Base-by-base conservation (phyloP, 768 basidiomycete species). In the Lactifluus hygrophoroides region DNA sequence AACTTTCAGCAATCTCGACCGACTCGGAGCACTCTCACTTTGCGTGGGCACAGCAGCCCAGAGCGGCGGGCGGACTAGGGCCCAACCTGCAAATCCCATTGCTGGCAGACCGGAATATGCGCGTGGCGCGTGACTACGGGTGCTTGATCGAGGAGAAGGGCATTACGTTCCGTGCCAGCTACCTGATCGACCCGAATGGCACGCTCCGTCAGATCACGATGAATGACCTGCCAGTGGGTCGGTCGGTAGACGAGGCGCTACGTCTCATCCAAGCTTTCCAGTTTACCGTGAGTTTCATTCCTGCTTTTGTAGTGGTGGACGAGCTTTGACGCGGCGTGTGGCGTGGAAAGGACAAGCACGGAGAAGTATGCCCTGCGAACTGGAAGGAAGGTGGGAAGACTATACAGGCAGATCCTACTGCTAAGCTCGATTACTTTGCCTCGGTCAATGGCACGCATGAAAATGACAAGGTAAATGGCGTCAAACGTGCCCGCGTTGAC, bases 241-340 rank as follows among this genome's bases (percentile, higher is more conserved):
- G 94, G 53, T 93, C 90, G 3, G 93, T 95, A 54, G 92, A 93
- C 37, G 94, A 96, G 76, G 94, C 93, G 1, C 65, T 94, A 53
- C 87, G 94, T 58, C 83, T 96, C 49, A 76, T 96, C 74, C 85
- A 94, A 72, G 94, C 94, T 21, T 94, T 95, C 86, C 92, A 94
- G 68, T 92, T 88, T 72, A 83, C 83, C 13, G 88, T 90, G 68
- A 42, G 83, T 75, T 8, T 25, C 21, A 5, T 32, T 30, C 14
- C 8, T 19, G 16, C 47, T 51, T 25, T 13, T 34, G 3, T n/a
- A 3, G 17, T 6, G 5, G 3, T 5, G 21, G 30, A n/a, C 16
- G 40, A 1, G 21, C 25, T 3, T 10, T 40, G 47, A 32, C 11
- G n/a, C 17, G 55, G 23, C n/a, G n/a, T 23, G 34, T 14, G 32